phyloP scores from a whole-genome alignment of 495 filamentous ascomycete species.

The Penicillium silybi region DNA sequence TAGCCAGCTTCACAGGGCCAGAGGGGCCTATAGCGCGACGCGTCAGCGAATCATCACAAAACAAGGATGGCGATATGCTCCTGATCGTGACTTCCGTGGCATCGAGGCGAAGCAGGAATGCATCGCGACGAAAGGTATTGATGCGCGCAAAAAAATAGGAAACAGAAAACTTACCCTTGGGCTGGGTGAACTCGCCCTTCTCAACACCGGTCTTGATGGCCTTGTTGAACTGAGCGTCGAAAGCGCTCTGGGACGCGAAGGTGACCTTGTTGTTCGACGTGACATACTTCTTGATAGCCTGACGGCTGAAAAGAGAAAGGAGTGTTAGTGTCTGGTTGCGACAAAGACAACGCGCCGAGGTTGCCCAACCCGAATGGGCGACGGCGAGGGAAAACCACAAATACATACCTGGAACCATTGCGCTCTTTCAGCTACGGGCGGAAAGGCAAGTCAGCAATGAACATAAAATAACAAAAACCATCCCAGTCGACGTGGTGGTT shows the following conservation, averaged over 20 bases:
- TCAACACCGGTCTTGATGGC: conserved; percentile 86
- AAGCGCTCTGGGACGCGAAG: conserved; percentile 62
- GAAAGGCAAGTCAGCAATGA: conserved; percentile 33
- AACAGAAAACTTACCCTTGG: conserved; percentile 72
- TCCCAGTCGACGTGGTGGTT: conserved; percentile 23
- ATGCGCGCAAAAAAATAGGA: conserved; percentile 1
- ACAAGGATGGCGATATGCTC: not conserved
- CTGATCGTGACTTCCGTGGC: not conserved
- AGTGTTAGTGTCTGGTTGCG: conserved; percentile 11
- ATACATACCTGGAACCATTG: conserved; percentile 59
- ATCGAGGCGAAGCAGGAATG: not conserved
- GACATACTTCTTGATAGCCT: conserved; percentile 98
- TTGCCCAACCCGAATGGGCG: conserved; percentile 2
- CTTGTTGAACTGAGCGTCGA: conserved; percentile 91
- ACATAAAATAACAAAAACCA: conserved; percentile 10
- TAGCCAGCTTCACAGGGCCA: conserved; percentile 93
- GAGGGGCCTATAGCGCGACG: conserved; percentile 63
- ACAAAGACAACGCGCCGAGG: conserved; percentile 4
- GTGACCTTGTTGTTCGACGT: conserved; percentile 87
- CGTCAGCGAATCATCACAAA: conserved; percentile 35
- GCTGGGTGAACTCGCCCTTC: conserved; percentile 83
- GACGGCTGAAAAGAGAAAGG: conserved; percentile 58
- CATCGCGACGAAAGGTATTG: not conserved
- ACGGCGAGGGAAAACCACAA: conserved; percentile 13
- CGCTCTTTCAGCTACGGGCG: conserved; percentile 59